Percentiles rank a stretch among this genome's conserved stretches.
These are phyloP conservation scores for Aspergillus novofumigatus DNA, from an alignment of 2,329 filamentous ascomycete species.

Conservation along the genomic window DNA sequence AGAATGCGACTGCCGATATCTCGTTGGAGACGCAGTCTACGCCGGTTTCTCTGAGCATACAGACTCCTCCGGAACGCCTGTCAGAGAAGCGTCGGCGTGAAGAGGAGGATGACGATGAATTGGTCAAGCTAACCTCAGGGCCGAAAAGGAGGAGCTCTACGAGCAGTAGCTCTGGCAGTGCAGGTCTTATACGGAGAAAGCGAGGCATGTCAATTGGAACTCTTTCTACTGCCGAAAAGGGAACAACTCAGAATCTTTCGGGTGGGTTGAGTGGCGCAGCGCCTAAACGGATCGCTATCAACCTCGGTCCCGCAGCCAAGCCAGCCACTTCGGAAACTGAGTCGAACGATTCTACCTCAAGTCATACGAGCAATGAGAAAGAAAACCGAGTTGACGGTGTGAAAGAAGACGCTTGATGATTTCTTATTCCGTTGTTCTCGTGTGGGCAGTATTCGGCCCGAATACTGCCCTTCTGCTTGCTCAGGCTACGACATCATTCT, in stretches of 20 bases:
- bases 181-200: conserved; percentile 31
- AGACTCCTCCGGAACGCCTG: conserved; percentile 65
- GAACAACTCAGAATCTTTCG: conserved; percentile 11
- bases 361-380: conserved; percentile 24
- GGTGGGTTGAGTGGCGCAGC: conserved; percentile 16
- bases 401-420: conserved; percentile 15
- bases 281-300: conserved; percentile 40
- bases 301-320: conserved; percentile 28
- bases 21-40: conserved; percentile 22
- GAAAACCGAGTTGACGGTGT: conserved; percentile 26
- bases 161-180: conserved; percentile 30
- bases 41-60: conserved; percentile 20
- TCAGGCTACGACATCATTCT: conserved; percentile 11
- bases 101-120: conserved; percentile 88
- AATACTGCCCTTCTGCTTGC: background rate
- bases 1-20: conserved; percentile 20
- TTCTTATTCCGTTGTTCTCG: conserved; percentile 1
- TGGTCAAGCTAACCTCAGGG: conserved; percentile 69
- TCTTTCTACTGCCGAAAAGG: conserved; percentile 23
- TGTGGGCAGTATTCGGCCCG: background rate
- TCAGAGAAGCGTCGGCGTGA: conserved; percentile 80
- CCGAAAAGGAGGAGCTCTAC: conserved; percentile 45
- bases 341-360: conserved; percentile 10
- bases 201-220: conserved; percentile 29
- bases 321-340: conserved; percentile 15